Conservation (phyloP, 2,329 filamentous ascomycete genomes). For the Tolypocladium endophyticum region DNA sequence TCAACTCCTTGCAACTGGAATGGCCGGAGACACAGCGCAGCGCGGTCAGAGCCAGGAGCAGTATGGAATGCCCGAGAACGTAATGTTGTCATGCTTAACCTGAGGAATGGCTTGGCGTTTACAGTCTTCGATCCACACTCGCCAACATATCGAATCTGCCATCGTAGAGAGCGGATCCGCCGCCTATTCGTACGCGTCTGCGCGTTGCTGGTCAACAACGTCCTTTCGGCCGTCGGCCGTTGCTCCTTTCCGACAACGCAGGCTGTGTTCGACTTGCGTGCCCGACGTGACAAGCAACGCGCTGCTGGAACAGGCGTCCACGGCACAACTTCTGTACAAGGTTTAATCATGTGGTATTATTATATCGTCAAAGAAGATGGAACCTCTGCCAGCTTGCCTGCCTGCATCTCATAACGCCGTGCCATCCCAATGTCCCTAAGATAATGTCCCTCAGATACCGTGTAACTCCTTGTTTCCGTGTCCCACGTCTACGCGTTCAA, state of each 20-base stretch:
- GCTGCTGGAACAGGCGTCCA: background rate
- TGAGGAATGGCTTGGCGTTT: background rate
- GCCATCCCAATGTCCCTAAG: background rate
- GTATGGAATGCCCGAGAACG: no score
- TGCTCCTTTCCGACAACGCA: background rate
- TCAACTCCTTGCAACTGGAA: background rate
- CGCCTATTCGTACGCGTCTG: background rate
- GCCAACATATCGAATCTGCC: background rate
- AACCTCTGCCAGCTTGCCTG: background rate
- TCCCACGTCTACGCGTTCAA: background rate
- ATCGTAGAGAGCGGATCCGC: background rate
- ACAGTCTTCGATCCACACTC: background rate
- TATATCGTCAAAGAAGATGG: background rate
- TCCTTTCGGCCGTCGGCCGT: background rate
- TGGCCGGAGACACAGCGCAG: background rate
- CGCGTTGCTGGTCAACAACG: background rate
- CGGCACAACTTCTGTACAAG: background rate
- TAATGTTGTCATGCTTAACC: no score
- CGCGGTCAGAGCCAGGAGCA: no score
- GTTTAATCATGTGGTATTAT: constrained; percentile 7
- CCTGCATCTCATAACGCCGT: background rate
- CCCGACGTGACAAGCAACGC: background rate
- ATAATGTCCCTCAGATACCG: no score
- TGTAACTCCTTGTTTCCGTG: background rate
- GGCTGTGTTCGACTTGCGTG: background rate